Evolutionary conservation across 1,284 basidiomycete genomes (phyloP).

Genomic region (Rhodotorula mucilaginosa): DNA sequence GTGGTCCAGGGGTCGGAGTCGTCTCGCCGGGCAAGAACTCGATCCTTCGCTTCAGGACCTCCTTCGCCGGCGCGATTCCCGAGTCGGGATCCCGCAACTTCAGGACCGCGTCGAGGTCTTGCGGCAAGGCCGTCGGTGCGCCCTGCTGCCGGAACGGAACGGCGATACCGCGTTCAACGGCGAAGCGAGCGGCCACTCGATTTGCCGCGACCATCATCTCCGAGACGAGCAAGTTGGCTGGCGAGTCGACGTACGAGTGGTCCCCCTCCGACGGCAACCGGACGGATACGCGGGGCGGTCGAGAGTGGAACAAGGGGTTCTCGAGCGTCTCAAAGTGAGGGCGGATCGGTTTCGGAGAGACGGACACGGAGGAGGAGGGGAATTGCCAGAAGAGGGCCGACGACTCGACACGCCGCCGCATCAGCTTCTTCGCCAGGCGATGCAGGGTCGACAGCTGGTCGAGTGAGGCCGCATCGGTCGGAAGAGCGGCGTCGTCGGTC

Average conservation of each 20-base stretch:
- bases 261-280: constrained; percentile 10
- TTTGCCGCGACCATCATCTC: constrained; percentile 84
- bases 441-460: constrained; percentile 17
- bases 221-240: constrained; percentile 58
- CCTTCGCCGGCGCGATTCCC: constrained; percentile 42
- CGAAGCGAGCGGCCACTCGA: constrained; percentile 71
- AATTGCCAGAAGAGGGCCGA: constrained; percentile 35
- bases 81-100: constrained; percentile 47
- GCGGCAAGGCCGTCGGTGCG: constrained; percentile 46
- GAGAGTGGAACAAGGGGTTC: constrained; percentile 54
- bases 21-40: constrained; percentile 52
- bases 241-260: constrained; percentile 26
- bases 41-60: constrained; percentile 41
- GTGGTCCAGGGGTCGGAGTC: constrained; percentile 59
- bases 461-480: neutral
- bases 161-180: constrained; percentile 62
- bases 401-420: constrained; percentile 22
- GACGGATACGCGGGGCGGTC: constrained; percentile 56
- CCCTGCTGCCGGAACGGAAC: constrained; percentile 62
- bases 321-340: constrained; percentile 20
- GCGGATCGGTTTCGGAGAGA: constrained; percentile 28
- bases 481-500: constrained; percentile 26
- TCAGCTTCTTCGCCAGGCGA: constrained; percentile 10
- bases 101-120: constrained; percentile 45
- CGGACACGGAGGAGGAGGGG: constrained; percentile 27